Evolutionary conservation across 2,329 filamentous ascomycete species (phyloP), one percentile per base, ranked within the genome.

Genomic region (Talaromyces sp.): DNA sequence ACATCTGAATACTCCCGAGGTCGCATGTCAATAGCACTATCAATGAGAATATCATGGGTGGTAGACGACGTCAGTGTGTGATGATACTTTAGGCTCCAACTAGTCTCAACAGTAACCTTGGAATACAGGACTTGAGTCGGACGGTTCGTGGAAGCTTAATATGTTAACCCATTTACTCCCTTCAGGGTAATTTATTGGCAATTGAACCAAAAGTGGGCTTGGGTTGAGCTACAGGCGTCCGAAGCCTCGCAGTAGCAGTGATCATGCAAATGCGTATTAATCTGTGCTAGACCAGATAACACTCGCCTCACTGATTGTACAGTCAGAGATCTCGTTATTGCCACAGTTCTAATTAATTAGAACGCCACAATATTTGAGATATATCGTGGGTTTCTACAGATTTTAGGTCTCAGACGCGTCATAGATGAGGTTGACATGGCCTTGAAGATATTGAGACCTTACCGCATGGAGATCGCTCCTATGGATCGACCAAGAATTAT

Each of bases 11-110:
- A 56, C n/a, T 37, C 22, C 22, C 22, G 22, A 22, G 22, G 22
- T 22, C 9, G 11, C 3, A 54, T n/a, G 4, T 19, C 16, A 54
- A 35, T 54, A n/a, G 47, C 11, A 54, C 41, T 24, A 41, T 52
- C 7, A 31, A 43, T 54, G 47, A 62, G 22, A 3, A 14, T 24
- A 19, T 19, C 11, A 54, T 62, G 47, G 43, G 37, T 37, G 22
- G 50, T 33, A 62, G 13, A 62, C 39, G 47, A 62, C 60, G 60
- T 62, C 60, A 62, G 43, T 43, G 10, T 31, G 33, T 4, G 31
- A 22, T n/a, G 47, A 62, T 33, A 62, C 33, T 43, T 54, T 54
- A 19, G 43, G 31, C 45, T 52, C 45, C 43, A 61, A 45, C 22
- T 19, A 41, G 35, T 31, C 22, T 16, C 43, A 54, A 3, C 16